A percentile compares a stretch with the other conserved stretches of the same genome.
Evolutionary conservation across 1,139 yeast species (phyloP).

Genomic region (Candida tunisiensis): DNA sequence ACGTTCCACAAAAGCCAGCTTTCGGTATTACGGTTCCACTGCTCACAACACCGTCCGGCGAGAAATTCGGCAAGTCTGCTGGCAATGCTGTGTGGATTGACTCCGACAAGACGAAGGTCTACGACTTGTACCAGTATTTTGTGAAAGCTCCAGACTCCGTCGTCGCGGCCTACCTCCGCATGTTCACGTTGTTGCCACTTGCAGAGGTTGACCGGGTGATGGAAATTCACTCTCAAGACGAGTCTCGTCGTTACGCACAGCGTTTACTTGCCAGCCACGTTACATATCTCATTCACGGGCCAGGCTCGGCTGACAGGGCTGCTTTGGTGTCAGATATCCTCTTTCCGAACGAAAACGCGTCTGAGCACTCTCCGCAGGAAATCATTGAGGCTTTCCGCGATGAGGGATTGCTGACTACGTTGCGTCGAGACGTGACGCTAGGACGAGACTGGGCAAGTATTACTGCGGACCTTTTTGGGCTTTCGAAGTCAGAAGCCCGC

Average conservation of each 20-base stretch:
- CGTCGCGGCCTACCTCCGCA: slow-evolving; percentile 47
- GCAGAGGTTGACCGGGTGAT: slow-evolving; percentile 37
- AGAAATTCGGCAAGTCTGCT: slow-evolving; percentile 92
- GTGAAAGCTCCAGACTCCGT: slow-evolving; percentile 68
- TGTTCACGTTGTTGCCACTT: slow-evolving; percentile 65
- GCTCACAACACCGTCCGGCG: slow-evolving; percentile 78
- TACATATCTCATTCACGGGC: slow-evolving; percentile 76
- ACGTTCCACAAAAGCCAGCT: slow-evolving; percentile 11
- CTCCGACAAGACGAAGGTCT: slow-evolving; percentile 53
- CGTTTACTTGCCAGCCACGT: slow-evolving; percentile 66
- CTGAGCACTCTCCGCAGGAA: slow-evolving; percentile 31
- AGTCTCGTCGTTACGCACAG: slow-evolving; percentile 58
- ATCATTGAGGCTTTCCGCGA: slow-evolving; percentile 41
- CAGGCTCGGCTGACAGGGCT: slow-evolving; percentile 53
- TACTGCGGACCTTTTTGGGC: slow-evolving; percentile 20
- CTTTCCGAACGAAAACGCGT: slow-evolving; percentile 33
- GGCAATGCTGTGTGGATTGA: slow-evolving; percentile 93
- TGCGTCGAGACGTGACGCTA: slow-evolving; percentile 22
- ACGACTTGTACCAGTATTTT: slow-evolving; percentile 73
- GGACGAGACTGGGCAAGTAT: slow-evolving; percentile 20
- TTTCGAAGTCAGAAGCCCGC: slow-evolving; percentile 41
- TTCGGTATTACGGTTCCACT: slow-evolving; percentile 85
- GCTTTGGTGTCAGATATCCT: slow-evolving; percentile 45
- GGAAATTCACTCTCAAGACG: slow-evolving; percentile 34
- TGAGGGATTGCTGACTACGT: slow-evolving; percentile 39